A percentile compares a stretch with the other conserved stretches of the same genome.
phyloP scores from a whole-genome alignment of 2,329 filamentous ascomycete genomes.

The Colletotrichum somersetense region DNA sequence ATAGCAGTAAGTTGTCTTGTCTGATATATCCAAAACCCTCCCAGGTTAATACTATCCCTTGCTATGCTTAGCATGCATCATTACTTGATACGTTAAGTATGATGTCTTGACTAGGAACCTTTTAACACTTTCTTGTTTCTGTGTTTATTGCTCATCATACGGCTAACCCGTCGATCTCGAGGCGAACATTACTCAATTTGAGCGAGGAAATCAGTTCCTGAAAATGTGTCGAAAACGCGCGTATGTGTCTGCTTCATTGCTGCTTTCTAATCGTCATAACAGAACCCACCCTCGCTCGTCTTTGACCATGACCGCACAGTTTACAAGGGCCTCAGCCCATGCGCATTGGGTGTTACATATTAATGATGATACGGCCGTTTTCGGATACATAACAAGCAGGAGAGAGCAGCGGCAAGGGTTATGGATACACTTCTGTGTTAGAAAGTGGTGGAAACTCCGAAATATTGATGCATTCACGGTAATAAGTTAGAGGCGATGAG shows the following conservation, averaged over 20 bases:
- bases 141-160: too few species aligned
- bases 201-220: not conserved
- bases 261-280: not conserved
- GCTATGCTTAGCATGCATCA: not conserved
- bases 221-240: not conserved
- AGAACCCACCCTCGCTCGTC: not conserved
- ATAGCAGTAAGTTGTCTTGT: too few species aligned
- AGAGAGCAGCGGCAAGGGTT: not conserved
- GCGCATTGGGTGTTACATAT: not conserved
- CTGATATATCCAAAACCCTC: not conserved
- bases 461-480: not conserved
- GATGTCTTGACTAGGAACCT: not conserved
- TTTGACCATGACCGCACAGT: not conserved
- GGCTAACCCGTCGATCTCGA: not conserved
- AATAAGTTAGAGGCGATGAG: not conserved
- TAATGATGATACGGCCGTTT: not conserved
- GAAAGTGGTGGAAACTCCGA: not conserved
- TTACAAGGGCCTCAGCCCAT: not conserved
- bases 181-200: too few species aligned
- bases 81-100: not conserved
- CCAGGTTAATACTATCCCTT: rapidly evolving
- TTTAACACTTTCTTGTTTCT: not conserved
- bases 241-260: not conserved
- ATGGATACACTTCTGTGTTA: rapidly evolving
- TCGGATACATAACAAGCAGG: not conserved